Conservation (phyloP, 2,329 filamentous ascomycete species). For the Nothophoma quercina region DNA sequence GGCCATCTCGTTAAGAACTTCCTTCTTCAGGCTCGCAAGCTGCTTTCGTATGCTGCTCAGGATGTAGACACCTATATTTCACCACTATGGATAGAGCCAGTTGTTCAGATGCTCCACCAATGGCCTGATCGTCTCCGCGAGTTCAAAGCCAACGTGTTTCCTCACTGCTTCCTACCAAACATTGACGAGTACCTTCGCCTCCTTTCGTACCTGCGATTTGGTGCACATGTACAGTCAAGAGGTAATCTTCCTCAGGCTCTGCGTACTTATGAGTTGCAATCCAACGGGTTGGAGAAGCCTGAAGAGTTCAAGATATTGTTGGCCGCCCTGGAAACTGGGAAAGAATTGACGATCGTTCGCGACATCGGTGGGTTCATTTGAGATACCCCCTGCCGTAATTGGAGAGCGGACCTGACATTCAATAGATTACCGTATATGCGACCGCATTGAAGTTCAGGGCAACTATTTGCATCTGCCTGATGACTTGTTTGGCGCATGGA, state of each 20-base stretch:
- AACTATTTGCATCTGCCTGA: constrained; percentile 63
- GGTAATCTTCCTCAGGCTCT: constrained; percentile 27
- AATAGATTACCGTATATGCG: constrained; percentile 34
- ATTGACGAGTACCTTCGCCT: constrained; percentile 51
- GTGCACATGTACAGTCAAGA: constrained; percentile 31
- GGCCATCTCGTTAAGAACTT: constrained; percentile 49
- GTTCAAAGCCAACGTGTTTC: constrained; percentile 57
- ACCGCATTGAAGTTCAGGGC: constrained; percentile 34
- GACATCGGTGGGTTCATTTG: constrained; percentile 45
- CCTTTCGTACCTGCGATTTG: constrained; percentile 49
- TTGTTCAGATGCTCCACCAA: constrained; percentile 40
- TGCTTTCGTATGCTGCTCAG: constrained; percentile 17
- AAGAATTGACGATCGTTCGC: constrained; percentile 55
- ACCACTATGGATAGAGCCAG: constrained; percentile 51
- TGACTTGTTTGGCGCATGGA: constrained; percentile 47
- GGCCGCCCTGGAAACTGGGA: constrained; percentile 54
- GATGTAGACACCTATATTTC: constrained; percentile 2
- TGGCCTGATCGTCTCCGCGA: constrained; percentile 49
- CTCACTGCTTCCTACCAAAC: constrained; percentile 54
- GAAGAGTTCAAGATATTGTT: constrained; percentile 47
- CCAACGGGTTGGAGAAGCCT: constrained; percentile 21
- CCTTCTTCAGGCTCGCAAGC: constrained; percentile 37
- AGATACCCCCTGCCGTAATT: not conserved
- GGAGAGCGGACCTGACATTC: not conserved
- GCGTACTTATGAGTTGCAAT: constrained; percentile 1